A percentile compares a stretch with the other conserved stretches of the same genome.
Conservation (phyloP, 495 filamentous ascomycete genomes). For the Aspergillus biplanus region DNA sequence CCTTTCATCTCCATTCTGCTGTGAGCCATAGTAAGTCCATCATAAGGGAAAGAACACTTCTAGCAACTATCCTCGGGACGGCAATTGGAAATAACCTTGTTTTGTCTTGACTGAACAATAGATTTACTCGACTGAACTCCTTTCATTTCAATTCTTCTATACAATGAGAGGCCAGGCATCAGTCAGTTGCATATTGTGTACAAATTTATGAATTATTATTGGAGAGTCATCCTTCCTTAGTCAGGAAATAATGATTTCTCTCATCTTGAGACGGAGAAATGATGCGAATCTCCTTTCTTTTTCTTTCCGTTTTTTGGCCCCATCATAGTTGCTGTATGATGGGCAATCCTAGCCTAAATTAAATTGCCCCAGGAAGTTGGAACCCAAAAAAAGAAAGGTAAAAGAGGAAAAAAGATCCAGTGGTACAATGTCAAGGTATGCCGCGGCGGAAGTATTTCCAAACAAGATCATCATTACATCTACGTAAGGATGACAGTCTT, state of each 20-base stretch:
- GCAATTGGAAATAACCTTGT: conserved; percentile 29
- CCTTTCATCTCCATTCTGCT: conserved; percentile 4
- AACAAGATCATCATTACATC: no score
- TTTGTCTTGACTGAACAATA: conserved; percentile 9
- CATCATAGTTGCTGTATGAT: not conserved
- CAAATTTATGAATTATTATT: not conserved
- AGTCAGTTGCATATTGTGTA: not conserved
- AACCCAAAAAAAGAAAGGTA: conserved; percentile 5
- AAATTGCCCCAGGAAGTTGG: not conserved
- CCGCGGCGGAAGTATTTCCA: no score
- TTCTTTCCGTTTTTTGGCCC: not conserved
- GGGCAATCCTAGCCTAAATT: not conserved
- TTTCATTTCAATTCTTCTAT: not conserved
- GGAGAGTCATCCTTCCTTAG: not conserved
- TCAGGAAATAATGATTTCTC: not conserved
- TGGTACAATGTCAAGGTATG: not conserved
- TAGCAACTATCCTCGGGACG: conserved; percentile 22
- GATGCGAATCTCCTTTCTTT: not conserved
- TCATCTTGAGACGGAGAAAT: not conserved
- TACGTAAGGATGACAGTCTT: not conserved
- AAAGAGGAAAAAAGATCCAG: not conserved
- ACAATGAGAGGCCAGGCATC: not conserved
- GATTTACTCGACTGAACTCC: not conserved
- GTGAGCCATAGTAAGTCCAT: not conserved
- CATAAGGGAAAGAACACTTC: not conserved